Conservation (phyloP, 345 rosid genomes). For the Raphanus sativus region DNA sequence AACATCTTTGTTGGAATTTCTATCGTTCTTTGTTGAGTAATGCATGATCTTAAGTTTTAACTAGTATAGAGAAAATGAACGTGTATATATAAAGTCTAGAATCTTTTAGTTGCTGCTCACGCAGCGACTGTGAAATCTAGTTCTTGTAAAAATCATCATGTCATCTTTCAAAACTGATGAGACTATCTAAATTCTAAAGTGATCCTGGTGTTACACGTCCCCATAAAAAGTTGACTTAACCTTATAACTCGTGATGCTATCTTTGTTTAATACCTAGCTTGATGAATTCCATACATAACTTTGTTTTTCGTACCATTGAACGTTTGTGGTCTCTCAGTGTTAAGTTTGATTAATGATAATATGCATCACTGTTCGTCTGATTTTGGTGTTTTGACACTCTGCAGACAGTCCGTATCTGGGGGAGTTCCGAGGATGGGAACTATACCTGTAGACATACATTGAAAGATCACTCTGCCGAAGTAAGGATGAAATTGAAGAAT, state of each 20-base stretch:
- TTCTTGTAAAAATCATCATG: not conserved
- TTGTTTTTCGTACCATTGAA: not conserved
- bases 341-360: not conserved
- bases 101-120: not conserved
- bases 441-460: slow-evolving; percentile 73
- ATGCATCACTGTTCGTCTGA: not conserved
- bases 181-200: not conserved
- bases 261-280: not conserved
- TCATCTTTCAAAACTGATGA: not conserved
- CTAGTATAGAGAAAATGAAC: not conserved
- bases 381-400: slow-evolving; percentile 20
- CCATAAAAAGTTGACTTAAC: not conserved
- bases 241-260: not conserved
- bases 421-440: slow-evolving; percentile 82
- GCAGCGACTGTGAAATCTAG: not conserved
- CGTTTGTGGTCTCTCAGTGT: not conserved
- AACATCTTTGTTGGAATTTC: not conserved
- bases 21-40: not conserved
- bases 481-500: slow-evolving; percentile 33
- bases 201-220: not conserved
- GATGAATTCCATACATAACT: slow-evolving; percentile 2
- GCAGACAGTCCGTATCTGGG: slow-evolving; percentile 98
- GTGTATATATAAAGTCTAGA: not conserved
- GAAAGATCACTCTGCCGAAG: slow-evolving; percentile 96
- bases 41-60: not conserved